Evolutionary conservation across 2,329 filamentous ascomycete species (phyloP), one percentile per base, ranked within the genome.

Genomic region (Didymosphaeria variabile): DNA sequence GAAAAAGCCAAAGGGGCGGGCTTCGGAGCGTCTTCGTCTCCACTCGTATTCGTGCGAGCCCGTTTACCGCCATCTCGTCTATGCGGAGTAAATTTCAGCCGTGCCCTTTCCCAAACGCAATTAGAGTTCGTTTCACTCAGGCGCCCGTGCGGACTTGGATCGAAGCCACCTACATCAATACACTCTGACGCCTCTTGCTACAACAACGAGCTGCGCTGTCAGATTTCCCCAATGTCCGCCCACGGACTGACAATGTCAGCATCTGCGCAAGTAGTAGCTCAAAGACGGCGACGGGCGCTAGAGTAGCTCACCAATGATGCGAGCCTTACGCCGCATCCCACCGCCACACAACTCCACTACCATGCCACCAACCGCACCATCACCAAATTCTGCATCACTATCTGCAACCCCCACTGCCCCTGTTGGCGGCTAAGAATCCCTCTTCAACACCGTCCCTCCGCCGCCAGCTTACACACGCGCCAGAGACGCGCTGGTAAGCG

Each of bases 101-200:
- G 34, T 9, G 21, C 13, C 34, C 21, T 13, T 2, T 36, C 34
- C 34, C 26, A 4, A 40, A 10, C n/a, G 34, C 19, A 10, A 13
- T 26, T 23, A 21, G 31, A 9, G 31, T 38, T 40, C 12, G 34
- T 40, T 40, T 40, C 21, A 21, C 15, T 42, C 50, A 42, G 51
- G 51, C 51, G 31, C 51, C 38, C 51, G 51, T 54, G 53, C 53
- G 40, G 53, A 55, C 53, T 55, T 46, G n/a, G 32, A 40, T 40
- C 29, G 36, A 44, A 23, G 19, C 34, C 17, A 34, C 34, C 34
- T 29, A 19, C 19, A 13, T 55, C 31, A 13, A 19, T 8, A 15
- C 7, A 31, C n/a, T 34, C 52, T 55, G 52, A 45, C 52, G 38
- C 38, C 17, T 55, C 17, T 40, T 40, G 52, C 52, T 55, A 45